Base-by-base conservation (phyloP, 306 rosid species). In the Lablab purpureus region DNA sequence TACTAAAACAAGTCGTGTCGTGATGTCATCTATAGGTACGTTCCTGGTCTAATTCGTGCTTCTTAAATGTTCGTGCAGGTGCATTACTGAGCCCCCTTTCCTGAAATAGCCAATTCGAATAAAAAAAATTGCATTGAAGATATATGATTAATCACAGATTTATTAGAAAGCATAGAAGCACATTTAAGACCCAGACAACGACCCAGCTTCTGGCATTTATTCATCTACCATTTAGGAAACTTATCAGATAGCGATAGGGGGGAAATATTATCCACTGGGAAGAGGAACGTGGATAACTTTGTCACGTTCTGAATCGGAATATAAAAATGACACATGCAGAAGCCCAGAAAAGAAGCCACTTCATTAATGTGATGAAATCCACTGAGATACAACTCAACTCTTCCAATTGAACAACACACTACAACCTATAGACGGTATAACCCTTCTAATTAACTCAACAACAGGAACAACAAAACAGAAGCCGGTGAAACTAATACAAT, bases 391-490 rank as follows among this genome's bases (percentile, higher is more conserved):
- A 90, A 83, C 84, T 27, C 27, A 64, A 36, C 70, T 81, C 83
- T 72, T 86, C 75, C 85, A 81, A 75, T 87, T 81, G 79, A 81
- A 85, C 75, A 84, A 85, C 83, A 86, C 83, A 80, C 88, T 75
- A 18, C 87, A 74, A 71, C 83, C 88, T 77, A 76, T 65, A 81
- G 68, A 82, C 27, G 60, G 50, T 54, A 67, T 37, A 58, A 83
- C 85, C 64, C 91, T n/a, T 80, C 86, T 82, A 81, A 79, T 27
- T 25, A 82, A 84, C 85, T 84, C 86, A 64, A 81, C 81, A 84
- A 81, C 80, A 41, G 43, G 64, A 73, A 81, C 67, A 75, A 75
- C 76, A 80, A 71, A 78, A 74, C 82, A 73, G 84, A 88, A 73
- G 92, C 85, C 84, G 87, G 85, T 9, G 36, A 87, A 83, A 87